Conservation (phyloP, 345 rosid species). For the Alliaria petiolata region DNA sequence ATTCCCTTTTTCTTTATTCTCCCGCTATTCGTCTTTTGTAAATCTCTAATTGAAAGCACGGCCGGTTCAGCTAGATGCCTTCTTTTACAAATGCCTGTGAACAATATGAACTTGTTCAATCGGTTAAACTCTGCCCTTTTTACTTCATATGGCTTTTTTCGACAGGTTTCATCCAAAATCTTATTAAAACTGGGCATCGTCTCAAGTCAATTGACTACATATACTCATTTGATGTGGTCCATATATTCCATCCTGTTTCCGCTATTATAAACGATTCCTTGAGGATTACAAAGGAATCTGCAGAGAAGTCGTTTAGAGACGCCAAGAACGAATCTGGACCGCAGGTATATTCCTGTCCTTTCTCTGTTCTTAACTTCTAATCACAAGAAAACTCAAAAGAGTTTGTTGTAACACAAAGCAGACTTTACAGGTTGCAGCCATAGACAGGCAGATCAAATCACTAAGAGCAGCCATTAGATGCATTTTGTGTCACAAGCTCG, state of each 20-base stretch:
- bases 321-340: constrained; percentile 15
- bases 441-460: constrained; percentile 21
- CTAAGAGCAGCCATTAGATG: constrained; percentile 16
- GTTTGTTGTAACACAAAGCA: not conserved
- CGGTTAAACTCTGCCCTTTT: too few species aligned
- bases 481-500: constrained; percentile 20
- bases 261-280: constrained; percentile 33
- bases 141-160: not conserved
- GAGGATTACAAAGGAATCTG: constrained; percentile 19
- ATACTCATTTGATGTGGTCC: constrained; percentile 29
- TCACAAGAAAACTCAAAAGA: not conserved
- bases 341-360: not conserved
- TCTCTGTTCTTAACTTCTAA: not conserved
- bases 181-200: constrained; percentile 26
- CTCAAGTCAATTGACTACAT: constrained; percentile 38
- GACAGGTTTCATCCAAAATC: constrained; percentile 27
- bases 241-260: constrained; percentile 31
- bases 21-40: not conserved
- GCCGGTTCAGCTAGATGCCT: not conserved
- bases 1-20: not conserved
- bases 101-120: not conserved
- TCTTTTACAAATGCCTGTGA: too few species aligned
- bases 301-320: not conserved
- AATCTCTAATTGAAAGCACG: not conserved
- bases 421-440: constrained; percentile 21